Evolutionary conservation across 768 basidiomycete genomes (phyloP).

Genomic region (Terana coerulea): DNA sequence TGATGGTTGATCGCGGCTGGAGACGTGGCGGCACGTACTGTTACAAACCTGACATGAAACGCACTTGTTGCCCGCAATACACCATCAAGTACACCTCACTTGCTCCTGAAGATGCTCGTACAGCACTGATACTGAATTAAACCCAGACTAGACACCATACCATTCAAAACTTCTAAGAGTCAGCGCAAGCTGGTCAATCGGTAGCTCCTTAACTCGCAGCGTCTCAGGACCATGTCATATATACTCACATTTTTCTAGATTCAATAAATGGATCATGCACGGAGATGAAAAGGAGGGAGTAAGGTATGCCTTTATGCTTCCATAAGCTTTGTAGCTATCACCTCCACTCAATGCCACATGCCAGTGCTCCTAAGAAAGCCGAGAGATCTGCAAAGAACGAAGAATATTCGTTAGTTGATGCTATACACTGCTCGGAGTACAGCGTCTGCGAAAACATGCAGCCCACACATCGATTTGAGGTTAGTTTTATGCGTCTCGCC

Average conservation of each 20-base stretch:
- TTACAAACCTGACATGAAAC: constrained; percentile 81
- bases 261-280: constrained; percentile 62
- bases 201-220: constrained; percentile 31
- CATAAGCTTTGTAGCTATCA: background rate
- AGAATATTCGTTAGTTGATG: constrained; percentile 39
- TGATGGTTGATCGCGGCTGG: constrained; percentile 85
- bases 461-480: constrained; percentile 58
- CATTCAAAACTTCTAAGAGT: constrained; percentile 67
- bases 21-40: constrained; percentile 78
- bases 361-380: constrained; percentile 5
- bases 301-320: constrained; percentile 20
- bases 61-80: constrained; percentile 91
- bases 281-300: constrained; percentile 23
- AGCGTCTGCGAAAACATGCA: constrained; percentile 27
- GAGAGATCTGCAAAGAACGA: constrained; percentile 7
- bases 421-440: constrained; percentile 57
- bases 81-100: constrained; percentile 67
- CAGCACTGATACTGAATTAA: background rate
- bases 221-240: background rate
- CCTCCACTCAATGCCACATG: background rate
- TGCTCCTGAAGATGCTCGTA: too few relatives aligned
- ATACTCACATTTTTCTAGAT: constrained; percentile 37
- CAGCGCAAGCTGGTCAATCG: constrained; percentile 74
- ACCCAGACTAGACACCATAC: constrained; percentile 60
- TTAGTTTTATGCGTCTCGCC: constrained; percentile 19